These are phyloP conservation scores for Nectriaceae sp. DNA, from an alignment of 2,329 filamentous ascomycete genomes.

Conservation along the genomic window DNA sequence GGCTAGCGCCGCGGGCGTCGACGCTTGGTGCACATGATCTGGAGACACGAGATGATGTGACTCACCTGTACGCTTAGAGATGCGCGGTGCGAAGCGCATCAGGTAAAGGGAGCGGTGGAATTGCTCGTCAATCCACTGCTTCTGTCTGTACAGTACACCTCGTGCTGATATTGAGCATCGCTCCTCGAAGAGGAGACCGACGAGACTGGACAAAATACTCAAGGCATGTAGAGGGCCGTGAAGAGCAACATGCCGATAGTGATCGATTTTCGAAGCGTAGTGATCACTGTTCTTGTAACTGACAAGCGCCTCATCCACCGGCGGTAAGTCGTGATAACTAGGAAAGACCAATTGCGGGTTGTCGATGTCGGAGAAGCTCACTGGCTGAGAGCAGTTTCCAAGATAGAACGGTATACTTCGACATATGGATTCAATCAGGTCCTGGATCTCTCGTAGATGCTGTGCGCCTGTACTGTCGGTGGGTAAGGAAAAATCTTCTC, in stretches of 20 bases:
- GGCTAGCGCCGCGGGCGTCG: too few relatives aligned
- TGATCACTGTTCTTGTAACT: constrained; percentile 1
- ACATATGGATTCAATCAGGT: constrained; percentile 11
- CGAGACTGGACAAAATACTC: constrained; percentile 5
- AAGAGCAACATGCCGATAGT: constrained; percentile 9
- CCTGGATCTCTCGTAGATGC: not conserved
- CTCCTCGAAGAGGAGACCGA: not conserved
- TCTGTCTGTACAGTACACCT: constrained; percentile 2
- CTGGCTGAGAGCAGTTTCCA: constrained; percentile 2
- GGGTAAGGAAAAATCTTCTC: not conserved
- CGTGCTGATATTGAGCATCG: not conserved
- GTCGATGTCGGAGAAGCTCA: not conserved
- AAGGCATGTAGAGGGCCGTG: constrained; percentile 11
- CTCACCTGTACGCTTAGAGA: too few relatives aligned
- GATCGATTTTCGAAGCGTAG: constrained; percentile 9
- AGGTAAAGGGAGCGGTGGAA: constrained; percentile 8
- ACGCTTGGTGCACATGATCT: too few relatives aligned
- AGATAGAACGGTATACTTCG: constrained; percentile 20
- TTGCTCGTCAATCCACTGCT: constrained; percentile 8
- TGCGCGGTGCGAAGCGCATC: too few relatives aligned
- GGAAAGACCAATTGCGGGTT: constrained; percentile 1
- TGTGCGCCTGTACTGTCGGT: not conserved
- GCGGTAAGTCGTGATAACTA: constrained; percentile 12
- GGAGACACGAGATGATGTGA: too few relatives aligned
- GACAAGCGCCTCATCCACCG: not conserved